Conservation (phyloP, 2,329 filamentous ascomycete genomes). For the Beauveria sp. region DNA sequence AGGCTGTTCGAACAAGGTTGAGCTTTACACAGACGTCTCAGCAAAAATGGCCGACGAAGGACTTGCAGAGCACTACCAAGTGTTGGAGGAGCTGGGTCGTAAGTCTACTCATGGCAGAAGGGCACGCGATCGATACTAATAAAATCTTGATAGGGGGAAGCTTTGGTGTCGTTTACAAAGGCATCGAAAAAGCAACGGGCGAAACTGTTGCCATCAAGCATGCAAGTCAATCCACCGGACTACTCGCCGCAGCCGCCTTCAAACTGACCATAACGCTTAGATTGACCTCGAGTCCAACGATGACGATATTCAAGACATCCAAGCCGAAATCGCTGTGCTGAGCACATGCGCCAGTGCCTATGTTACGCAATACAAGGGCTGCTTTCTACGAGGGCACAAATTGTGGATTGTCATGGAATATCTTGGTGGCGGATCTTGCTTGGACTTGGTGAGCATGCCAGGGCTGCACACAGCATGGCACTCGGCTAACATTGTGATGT, state of each 20-base stretch:
- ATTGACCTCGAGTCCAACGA: slow-evolving; percentile 98
- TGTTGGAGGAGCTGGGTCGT: slow-evolving; percentile 95
- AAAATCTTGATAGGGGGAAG: slow-evolving; percentile 10
- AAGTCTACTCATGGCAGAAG: slow-evolving; percentile 32
- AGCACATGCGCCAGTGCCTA: slow-evolving; percentile 91
- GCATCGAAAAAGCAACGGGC: slow-evolving; percentile 81
- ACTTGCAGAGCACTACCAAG: slow-evolving; percentile 83
- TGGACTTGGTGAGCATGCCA: slow-evolving; percentile 65
- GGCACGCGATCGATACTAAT: not conserved
- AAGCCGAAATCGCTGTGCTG: slow-evolving; percentile 91
- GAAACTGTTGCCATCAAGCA: slow-evolving; percentile 96
- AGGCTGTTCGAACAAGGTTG: slow-evolving; percentile 1
- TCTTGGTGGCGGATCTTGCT: slow-evolving; percentile 86
- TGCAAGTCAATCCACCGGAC: slow-evolving; percentile 45
- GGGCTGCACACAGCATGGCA: slow-evolving; percentile 1
- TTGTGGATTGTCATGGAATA: slow-evolving; percentile 99
- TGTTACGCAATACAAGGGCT: slow-evolving; percentile 93
- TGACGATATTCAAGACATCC: slow-evolving; percentile 96
- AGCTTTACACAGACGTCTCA: slow-evolving; percentile 11
- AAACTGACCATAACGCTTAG: slow-evolving; percentile 36
- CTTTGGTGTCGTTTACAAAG: slow-evolving; percentile 84
- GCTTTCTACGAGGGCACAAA: slow-evolving; percentile 92
- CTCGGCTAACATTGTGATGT: slow-evolving; percentile 23
- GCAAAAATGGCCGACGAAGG: slow-evolving; percentile 50
- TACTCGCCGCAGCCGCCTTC: not conserved